Evolutionary conservation across 1,139 yeast species (phyloP), one percentile per base, ranked within the genome.

Genomic region (Pneumocystis jirovecii): DNA sequence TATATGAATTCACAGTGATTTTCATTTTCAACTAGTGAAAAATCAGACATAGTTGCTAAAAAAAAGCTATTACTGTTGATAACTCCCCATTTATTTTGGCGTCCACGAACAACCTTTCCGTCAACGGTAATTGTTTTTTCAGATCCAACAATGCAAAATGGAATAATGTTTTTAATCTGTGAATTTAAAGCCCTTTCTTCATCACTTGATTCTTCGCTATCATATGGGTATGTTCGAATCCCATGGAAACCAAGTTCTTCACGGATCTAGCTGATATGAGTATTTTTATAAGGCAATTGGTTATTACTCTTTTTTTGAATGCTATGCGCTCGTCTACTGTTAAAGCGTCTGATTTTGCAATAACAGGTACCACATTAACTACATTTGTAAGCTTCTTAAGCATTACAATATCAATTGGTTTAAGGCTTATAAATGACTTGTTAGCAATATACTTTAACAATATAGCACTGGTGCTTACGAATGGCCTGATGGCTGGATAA

Each of bases 61-160:
- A 15, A 42, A 42, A 29, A 29, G 34, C 12, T 1, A 60, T 40
- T 60, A 60, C 61, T 60, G 75, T 77, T 76, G 75, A 91, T 87
- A 70, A 89, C 85, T 62, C 97, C 97, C 96, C 97, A 93, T 74
- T 87, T 85, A 67, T 95, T 89, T 77, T 87, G 85, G 79, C 98
- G 85, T 63, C 96, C 97, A 72, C 95, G 86, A 60, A 89, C 88
- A 40, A 82, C 78, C 73, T 86, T 88, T 62, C 96, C 97, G 66
- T 76, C 76, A 61, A 77, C 83, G 66, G 85, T 78, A 66, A 85
- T 82, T 68, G 88, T 83, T 71, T 86, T 87, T 74, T 90, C 96
- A n/a, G 96, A 86, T 60, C 97, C 98, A 65, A 91, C 90, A 63
- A 93, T 84, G 0, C 98, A 97, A 79, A 93, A 93, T 40, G 98